Base-by-base conservation (phyloP, 202 grass and related monocot species). In the Carex sylvatica region DNA sequence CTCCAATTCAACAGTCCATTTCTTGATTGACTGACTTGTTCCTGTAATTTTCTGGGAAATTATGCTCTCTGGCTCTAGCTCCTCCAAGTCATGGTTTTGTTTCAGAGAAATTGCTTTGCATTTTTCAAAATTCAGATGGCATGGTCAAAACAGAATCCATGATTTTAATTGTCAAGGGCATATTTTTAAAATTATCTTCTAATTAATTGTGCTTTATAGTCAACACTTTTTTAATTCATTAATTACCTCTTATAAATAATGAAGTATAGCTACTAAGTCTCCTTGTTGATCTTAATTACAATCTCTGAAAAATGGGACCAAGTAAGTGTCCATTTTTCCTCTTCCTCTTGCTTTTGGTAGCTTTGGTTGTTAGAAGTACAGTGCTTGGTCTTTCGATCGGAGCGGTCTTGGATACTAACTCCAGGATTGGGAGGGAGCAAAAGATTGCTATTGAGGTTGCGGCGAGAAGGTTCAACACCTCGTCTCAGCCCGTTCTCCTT, bases 361-460 rank as follows among this genome's bases (percentile, higher is more conserved):
- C 44, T 54, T 75, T 75, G 22, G 71, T 28, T 53, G 44, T 4
- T 49, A 74, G 9, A 23, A 74, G 23, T 30, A 51, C 35, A 53
- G 77, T 63, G 15, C 20, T 15, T 22, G 77, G 26, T 36, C 55
- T 80, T 60, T 64, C 56, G 2, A 65, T 86, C 7, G 77, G 84
- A 61, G 84, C 74, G 1, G 15, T 64, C 15, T 12, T 86, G 9
- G 70, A 86, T 79, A 72, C 77, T 3, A 49, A 72, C 8, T 40
- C 63, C 15, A 54, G 62, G 18, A 70, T 31, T 13, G 77, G 84
- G 18, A 81, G 52, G 68, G 84, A 86, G 84, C 51, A 81, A 33
- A 81, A 81, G 40, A 47, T 72, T 12, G 84, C 84, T 15, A 36
- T 86, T 1, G 65, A 81, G 77, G 49, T 86, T 47, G 84, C 84